Evolutionary conservation across 192 early-diverging fungal species (phyloP), one percentile per base, ranked within the genome.

Genomic region (Allomyces arbusculus): DNA sequence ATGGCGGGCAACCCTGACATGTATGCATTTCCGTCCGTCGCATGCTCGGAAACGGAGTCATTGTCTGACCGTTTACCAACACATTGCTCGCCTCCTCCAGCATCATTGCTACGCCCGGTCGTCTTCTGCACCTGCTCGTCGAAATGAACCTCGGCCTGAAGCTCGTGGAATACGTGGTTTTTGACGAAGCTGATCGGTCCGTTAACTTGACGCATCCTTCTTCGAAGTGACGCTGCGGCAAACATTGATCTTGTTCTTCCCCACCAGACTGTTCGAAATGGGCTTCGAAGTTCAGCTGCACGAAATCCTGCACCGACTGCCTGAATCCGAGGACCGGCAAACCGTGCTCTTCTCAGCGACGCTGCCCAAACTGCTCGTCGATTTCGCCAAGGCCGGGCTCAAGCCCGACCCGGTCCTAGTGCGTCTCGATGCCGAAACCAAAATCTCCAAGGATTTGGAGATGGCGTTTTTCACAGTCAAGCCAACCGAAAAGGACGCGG

Each of bases 181-280:
- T 96, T 81, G 93, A 98, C 73, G 95, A 98, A 72, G 95, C 95
- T n/a, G 95, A 98, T 82, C 83, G 95, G 78, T 84, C 73, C 63
- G 73, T 62, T 61, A 28, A 68, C 14, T 61, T 23, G 22, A 10
- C 61, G 44, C 33, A 5, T 65, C 20, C 23, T 55, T 16, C n/a
- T 40, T 23, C 1, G 26, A 24, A 22, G n/a, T 64, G 28, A 14
- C n/a, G 24, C 10, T 75, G 26, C 26, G 26, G 4, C 26, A 28
- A 28, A 3, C 4, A 4, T 4, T 28, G 26, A 28, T 4, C 26
- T 28, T 4, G 61, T 20, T 64, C 65, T 16, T 16, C 1, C 23
- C 45, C 10, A 8, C 45, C 70, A 84, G 82, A 16, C 78, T 97
- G 63, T 97, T 97, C 73, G 95, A 97, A 74, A 85, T 96, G 75